Conservation (phyloP, 2,329 filamentous ascomycete genomes). For the Colletotrichum simmondsii region DNA sequence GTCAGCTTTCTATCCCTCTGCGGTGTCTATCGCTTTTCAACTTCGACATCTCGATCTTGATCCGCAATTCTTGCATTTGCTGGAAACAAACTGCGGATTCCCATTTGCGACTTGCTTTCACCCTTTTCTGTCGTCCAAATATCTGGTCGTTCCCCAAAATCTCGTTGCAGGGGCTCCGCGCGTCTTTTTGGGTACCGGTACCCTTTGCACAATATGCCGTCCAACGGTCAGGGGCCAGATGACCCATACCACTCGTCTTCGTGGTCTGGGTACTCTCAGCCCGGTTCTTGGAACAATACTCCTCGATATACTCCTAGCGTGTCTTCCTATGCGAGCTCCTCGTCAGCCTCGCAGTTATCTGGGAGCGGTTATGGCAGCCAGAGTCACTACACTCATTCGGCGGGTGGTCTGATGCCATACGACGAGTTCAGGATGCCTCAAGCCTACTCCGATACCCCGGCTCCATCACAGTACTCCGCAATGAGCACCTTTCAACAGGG, state of each 20-base stretch:
- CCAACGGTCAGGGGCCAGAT: not conserved
- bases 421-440: slow-evolving; percentile 7
- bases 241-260: not conserved
- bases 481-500: slow-evolving; percentile 11
- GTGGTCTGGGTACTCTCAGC: not conserved
- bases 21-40: not conserved
- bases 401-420: not conserved
- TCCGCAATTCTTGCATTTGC: not conserved
- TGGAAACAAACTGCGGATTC: not conserved
- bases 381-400: slow-evolving; percentile 12
- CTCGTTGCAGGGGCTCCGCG: not conserved
- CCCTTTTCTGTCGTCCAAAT: not conserved
- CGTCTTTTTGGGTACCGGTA: not conserved
- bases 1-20: not conserved
- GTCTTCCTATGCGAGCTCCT: not conserved
- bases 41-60: not conserved
- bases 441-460: slow-evolving; percentile 35
- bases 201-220: not conserved
- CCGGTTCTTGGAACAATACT: not conserved
- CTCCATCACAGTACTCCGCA: slow-evolving; percentile 36
- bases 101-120: not conserved
- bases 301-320: not conserved
- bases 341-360: slow-evolving; percentile 14
- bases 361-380: slow-evolving; percentile 2
- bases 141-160: not conserved